Evolutionary conservation across 78 protist species (phyloP).

Genomic region (Cavenderia fasciculata): DNA sequence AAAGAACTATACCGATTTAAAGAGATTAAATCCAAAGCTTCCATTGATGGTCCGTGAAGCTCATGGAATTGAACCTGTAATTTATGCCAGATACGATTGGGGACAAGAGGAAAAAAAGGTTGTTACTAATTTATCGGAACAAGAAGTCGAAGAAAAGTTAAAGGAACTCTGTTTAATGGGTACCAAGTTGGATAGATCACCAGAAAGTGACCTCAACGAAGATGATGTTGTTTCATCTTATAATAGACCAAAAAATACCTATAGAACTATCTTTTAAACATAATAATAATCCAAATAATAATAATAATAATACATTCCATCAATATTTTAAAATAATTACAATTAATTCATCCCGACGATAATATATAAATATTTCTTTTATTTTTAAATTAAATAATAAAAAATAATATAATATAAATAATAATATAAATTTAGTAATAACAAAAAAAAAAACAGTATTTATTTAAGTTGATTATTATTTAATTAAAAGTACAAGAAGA

Average conservation of each 20-base stretch:
- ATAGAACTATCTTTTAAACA: conserved; percentile 55
- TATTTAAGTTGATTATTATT: too few relatives aligned
- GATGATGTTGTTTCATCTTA: conserved; percentile 54
- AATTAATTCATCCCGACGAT: too few relatives aligned
- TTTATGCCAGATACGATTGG: conserved; percentile 78
- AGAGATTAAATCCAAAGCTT: conserved; percentile 58
- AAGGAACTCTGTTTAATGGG: conserved; percentile 71
- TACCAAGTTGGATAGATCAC: conserved; percentile 50
- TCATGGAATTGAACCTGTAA: conserved; percentile 72
- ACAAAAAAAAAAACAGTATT: too few relatives aligned
- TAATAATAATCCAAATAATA: conserved; percentile 15
- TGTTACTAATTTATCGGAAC: conserved; percentile 67
- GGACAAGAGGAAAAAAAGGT: conserved; percentile 73
- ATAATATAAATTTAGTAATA: too few relatives aligned
- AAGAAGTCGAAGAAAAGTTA: conserved; percentile 74
- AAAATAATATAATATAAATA: too few relatives aligned
- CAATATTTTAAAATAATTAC: background rate
- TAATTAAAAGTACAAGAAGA: too few relatives aligned
- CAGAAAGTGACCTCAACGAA: conserved; percentile 63
- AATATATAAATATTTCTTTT: too few relatives aligned
- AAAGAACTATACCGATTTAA: conserved; percentile 66
- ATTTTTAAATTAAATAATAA: too few relatives aligned
- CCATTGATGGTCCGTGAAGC: conserved; percentile 74
- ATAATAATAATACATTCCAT: background rate
- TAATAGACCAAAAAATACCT: conserved; percentile 22